Evolutionary conservation across 495 filamentous ascomycete species (phyloP).

Genomic region (Peziza echinospora): DNA sequence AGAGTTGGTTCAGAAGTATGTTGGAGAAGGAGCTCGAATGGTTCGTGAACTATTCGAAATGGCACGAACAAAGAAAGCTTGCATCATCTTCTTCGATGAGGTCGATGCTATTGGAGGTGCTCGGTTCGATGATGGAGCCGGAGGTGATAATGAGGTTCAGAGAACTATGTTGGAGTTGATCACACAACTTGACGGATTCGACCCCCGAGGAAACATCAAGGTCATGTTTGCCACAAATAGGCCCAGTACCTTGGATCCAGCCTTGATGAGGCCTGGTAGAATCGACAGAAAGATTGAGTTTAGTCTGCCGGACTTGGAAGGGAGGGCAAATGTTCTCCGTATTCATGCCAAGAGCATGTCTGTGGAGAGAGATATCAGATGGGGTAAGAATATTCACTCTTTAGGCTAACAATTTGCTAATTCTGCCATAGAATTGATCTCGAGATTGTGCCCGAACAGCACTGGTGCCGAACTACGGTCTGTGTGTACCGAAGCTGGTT

Average conservation of each 20-base stretch:
- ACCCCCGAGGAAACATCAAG: conserved; percentile 95
- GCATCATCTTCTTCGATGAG: conserved; percentile 99
- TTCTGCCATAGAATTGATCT: conserved; percentile 48
- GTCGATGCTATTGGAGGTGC: conserved; percentile 95
- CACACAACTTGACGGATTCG: conserved; percentile 94
- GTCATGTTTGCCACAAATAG: conserved; percentile 99
- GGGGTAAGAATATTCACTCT: conserved; percentile 22
- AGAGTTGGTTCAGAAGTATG: conserved; percentile 95
- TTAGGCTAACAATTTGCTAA: not conserved
- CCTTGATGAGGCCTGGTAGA: conserved; percentile 88
- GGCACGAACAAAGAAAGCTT: conserved; percentile 98
- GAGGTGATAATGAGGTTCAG: conserved; percentile 98
- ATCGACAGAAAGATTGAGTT: conserved; percentile 99
- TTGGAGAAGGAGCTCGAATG: conserved; percentile 94
- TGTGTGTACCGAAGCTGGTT: conserved; percentile 20
- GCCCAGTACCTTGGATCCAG: conserved; percentile 85
- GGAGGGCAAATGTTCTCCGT: conserved; percentile 85
- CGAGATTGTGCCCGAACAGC: conserved; percentile 84
- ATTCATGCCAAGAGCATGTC: conserved; percentile 99
- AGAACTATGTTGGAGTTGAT: conserved; percentile 97
- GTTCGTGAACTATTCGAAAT: conserved; percentile 98
- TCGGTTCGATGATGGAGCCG: conserved; percentile 95
- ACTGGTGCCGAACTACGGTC: conserved; percentile 75
- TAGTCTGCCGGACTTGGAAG: conserved; percentile 86
- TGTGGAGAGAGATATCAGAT: conserved; percentile 93